These are phyloP conservation scores for Tylopilus plumbeoviolaceoides DNA, from an alignment of 768 basidiomycete genomes.

Conservation along the genomic window DNA sequence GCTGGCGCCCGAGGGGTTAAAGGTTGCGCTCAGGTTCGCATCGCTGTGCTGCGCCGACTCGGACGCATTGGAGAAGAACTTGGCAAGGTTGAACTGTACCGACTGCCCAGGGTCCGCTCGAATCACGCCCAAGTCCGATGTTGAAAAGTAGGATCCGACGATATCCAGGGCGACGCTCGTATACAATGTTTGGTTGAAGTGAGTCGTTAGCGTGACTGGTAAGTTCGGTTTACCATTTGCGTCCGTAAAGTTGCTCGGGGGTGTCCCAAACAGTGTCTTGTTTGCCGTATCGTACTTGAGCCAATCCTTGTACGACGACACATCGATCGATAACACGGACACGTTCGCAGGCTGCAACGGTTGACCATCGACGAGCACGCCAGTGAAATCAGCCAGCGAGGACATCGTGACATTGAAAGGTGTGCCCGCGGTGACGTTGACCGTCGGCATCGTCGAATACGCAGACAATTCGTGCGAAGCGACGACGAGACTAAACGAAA, in stretches of 20 bases:
- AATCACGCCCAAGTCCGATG: conserved; percentile 52
- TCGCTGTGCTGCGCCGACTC: conserved; percentile 34
- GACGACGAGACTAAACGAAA: conserved; percentile 64
- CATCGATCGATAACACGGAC: conserved; percentile 52
- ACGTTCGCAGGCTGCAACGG: conserved; percentile 59
- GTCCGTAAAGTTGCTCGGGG: conserved; percentile 43
- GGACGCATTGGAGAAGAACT: conserved; percentile 50
- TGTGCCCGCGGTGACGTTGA: conserved; percentile 65
- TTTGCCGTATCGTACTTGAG: conserved; percentile 54
- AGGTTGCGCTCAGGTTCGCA: conserved; percentile 51
- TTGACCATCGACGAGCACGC: conserved; percentile 59
- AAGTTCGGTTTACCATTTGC: conserved; percentile 38
- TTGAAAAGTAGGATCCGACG: conserved; percentile 69
- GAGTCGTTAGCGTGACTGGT: conserved; percentile 58
- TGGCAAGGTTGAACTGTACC: conserved; percentile 50
- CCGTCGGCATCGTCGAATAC: conserved; percentile 46
- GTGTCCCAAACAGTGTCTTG: conserved; percentile 60
- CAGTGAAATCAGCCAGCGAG: conserved; percentile 56
- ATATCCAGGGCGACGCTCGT: conserved; percentile 63
- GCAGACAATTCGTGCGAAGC: conserved; percentile 65
- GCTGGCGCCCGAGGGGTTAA: conserved; percentile 45
- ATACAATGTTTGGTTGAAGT: conserved; percentile 63
- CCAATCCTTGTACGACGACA: conserved; percentile 52
- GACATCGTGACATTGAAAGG: conserved; percentile 49
- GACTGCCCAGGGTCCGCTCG: conserved; percentile 46